Evolutionary conservation across 2,329 filamentous ascomycete genomes (phyloP), one percentile per base, ranked within the genome.

Genomic region (Leptographium radiaticola): DNA sequence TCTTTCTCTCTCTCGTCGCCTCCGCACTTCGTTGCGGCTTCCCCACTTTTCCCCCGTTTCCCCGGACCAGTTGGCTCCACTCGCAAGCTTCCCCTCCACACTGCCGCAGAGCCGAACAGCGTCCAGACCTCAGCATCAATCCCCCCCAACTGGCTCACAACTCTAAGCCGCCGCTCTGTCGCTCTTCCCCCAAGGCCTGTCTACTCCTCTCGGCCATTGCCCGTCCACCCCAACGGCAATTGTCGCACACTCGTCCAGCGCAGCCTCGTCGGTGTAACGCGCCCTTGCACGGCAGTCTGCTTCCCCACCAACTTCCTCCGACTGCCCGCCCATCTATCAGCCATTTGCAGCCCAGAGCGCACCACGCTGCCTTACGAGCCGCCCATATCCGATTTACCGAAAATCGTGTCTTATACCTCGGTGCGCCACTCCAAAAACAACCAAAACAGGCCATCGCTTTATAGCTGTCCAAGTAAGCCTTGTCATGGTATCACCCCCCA

Each of bases 21-120:
- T 36, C 40, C 47, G 34, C 51, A 53, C 20, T 38, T n/a, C 33
- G 15, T 31, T 34, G 34, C 44, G 16, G 31, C 40, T 53, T 34
- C 11, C n/a, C 55, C 57, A 47, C 53, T 54, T 52, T 51, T 51
- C 45, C 34, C 55, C 58, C 57, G 47, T 58, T 59, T 52, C 56
- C 58, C 58, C 58, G 56, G 56, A 49, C 34, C 2, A 36, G 18
- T 33, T 12, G 18, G 6, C 36, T 33, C 6, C 20, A 39, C 40
- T 9, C 15, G 25, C 13, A 47, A 31, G 13, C 12, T 25, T 12
- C 38, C 48, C 20, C 20, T 11, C 20, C 15, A 31, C 36, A 18
- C 25, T 45, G 12, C 47, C 33, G 47, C 47, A 49, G 13, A 30
- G 30, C 40, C 40, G 40, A 42, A 45, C 12, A 12, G 12, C 10